phyloP scores from a whole-genome alignment of 352 stramenopile species.

The Globisporangium paddicum region DNA sequence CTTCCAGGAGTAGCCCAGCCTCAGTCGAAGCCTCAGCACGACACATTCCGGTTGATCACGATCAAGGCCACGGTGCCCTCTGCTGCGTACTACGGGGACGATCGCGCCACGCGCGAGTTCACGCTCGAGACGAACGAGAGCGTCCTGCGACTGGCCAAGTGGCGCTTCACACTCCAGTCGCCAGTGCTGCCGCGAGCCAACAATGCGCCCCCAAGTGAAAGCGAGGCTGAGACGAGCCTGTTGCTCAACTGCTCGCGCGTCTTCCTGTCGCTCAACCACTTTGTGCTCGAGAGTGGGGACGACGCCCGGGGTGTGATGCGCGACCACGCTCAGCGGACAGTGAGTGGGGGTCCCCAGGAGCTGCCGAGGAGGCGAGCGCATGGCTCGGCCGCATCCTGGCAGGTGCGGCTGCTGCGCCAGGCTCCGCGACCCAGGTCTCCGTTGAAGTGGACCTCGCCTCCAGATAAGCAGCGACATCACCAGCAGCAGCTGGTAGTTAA shows the following conservation, averaged over 20 bases:
- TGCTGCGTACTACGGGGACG: slow-evolving; percentile 49
- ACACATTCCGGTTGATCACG: slow-evolving; percentile 42
- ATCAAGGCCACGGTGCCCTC: slow-evolving; percentile 54
- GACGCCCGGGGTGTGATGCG: slow-evolving; percentile 21
- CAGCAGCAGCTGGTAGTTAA: neutral
- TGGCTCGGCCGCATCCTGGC: slow-evolving; percentile 22
- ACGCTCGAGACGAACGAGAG: slow-evolving; percentile 53
- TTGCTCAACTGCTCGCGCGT: slow-evolving; percentile 37
- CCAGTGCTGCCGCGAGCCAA: neutral
- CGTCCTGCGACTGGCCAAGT: slow-evolving; percentile 46
- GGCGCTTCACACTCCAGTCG: slow-evolving; percentile 30
- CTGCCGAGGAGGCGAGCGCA: neutral
- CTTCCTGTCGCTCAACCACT: slow-evolving; percentile 31
- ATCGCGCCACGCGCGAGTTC: slow-evolving; percentile 56
- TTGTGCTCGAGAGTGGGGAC: slow-evolving; percentile 29
- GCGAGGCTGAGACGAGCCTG: slow-evolving; percentile 14
- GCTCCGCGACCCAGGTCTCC: neutral
- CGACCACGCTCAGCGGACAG: neutral
- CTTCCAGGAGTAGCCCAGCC: neutral
- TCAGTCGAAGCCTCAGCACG: neutral
- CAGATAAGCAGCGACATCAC: slow-evolving; percentile 7
- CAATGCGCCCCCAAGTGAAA: neutral
- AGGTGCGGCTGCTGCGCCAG: slow-evolving; percentile 49
- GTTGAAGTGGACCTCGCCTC: neutral
- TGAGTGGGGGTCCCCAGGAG: neutral